Evolutionary conservation across 352 stramenopile genomes (phyloP).

Genomic region (Globisporangium splendens): DNA sequence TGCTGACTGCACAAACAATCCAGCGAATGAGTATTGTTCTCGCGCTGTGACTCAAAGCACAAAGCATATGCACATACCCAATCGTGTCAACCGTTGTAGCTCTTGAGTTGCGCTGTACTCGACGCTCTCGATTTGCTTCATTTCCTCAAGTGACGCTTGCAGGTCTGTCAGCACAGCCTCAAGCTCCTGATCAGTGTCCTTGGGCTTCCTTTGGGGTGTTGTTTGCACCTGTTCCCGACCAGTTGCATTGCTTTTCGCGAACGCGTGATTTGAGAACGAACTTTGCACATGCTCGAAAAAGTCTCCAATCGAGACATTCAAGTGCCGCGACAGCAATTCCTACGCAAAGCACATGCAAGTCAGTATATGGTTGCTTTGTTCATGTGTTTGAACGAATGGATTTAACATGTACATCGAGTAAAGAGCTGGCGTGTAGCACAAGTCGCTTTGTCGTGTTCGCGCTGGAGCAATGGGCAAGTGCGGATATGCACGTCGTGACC

Average conservation of each 20-base stretch:
- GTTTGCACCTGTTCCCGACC: too few species aligned
- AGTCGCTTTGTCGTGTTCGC: conserved; percentile 19
- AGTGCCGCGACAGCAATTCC: conserved; percentile 35
- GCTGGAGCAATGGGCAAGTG: conserved; percentile 10
- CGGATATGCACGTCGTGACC: conserved; percentile 6
- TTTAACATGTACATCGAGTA: conserved; percentile 29
- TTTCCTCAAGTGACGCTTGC: background rate
- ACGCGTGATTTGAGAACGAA: conserved; percentile 24
- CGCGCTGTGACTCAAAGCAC: too few species aligned
- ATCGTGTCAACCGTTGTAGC: background rate
- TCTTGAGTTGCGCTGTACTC: background rate
- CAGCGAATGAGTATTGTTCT: too few species aligned
- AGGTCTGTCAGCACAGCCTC: background rate
- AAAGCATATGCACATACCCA: background rate
- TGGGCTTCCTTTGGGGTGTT: too few species aligned
- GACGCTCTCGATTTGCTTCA: background rate
- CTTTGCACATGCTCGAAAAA: conserved; percentile 34
- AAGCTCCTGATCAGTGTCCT: background rate
- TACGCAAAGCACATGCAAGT: background rate
- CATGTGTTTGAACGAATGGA: too few species aligned
- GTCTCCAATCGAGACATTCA: conserved; percentile 25
- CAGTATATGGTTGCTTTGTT: background rate
- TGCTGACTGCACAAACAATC: background rate
- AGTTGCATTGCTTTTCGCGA: conserved; percentile 2
- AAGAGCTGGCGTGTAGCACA: conserved; percentile 24